A percentile compares a stretch with the other conserved stretches of the same genome.
Evolutionary conservation across 2,329 filamentous ascomycete genomes (phyloP).

Genomic region (Cladosporium halotolerans): DNA sequence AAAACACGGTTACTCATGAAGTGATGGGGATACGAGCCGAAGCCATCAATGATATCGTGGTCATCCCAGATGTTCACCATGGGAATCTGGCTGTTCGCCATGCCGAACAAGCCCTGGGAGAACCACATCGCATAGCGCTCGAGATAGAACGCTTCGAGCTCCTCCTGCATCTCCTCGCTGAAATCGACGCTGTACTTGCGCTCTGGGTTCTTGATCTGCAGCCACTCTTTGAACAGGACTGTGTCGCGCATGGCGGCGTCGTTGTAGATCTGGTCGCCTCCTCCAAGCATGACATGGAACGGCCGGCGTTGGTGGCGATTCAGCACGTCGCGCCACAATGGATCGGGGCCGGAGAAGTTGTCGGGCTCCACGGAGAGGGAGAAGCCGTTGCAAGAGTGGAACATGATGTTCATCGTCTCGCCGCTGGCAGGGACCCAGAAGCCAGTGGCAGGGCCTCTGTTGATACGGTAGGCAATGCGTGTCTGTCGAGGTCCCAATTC

Average conservation of each 20-base stretch:
- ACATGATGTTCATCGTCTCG: constrained; percentile 97
- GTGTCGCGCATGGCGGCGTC: constrained; percentile 74
- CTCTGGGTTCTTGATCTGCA: constrained; percentile 69
- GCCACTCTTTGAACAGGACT: constrained; percentile 73
- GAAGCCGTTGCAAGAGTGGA: constrained; percentile 96
- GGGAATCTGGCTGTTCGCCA: constrained; percentile 89
- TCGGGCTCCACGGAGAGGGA: constrained; percentile 71
- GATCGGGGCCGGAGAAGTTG: constrained; percentile 84
- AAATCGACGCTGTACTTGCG: constrained; percentile 77
- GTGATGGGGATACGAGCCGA: constrained; percentile 83
- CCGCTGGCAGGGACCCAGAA: constrained; percentile 90
- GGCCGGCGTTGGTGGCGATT: constrained; percentile 86
- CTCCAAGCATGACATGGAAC: constrained; percentile 97
- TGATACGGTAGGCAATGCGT: constrained; percentile 92
- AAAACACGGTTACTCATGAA: constrained; percentile 92
- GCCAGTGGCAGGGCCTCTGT: constrained; percentile 75
- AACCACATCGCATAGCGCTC: constrained; percentile 92
- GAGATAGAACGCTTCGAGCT: constrained; percentile 83
- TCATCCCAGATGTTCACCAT: constrained; percentile 99
- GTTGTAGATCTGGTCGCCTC: constrained; percentile 95
- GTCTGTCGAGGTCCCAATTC: constrained; percentile 73
- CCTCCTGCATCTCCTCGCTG: constrained; percentile 73
- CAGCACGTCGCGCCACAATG: constrained; percentile 91
- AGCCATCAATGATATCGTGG: constrained; percentile 66
- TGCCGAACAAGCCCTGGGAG: constrained; percentile 86